These are phyloP conservation scores for Starmera pachycereana DNA, from an alignment of 805 yeast species.

Conservation along the genomic window DNA sequence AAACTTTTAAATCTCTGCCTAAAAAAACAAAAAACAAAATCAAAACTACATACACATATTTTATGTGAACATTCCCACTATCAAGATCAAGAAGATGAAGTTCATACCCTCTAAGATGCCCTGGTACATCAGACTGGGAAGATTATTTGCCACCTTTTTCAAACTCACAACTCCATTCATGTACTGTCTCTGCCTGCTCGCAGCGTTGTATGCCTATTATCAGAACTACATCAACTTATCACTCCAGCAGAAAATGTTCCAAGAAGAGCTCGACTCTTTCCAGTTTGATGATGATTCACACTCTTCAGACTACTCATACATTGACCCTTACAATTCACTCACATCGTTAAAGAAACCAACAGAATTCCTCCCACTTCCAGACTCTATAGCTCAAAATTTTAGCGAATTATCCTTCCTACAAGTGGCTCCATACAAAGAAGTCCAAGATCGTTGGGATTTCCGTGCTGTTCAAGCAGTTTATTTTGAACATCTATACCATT, in stretches of 20 bases:
- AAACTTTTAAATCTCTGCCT: too few relatives aligned
- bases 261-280: slow-evolving; percentile 5
- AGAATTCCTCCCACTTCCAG: slow-evolving; percentile 20
- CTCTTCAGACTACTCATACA: slow-evolving; percentile 6
- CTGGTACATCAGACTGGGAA: background rate
- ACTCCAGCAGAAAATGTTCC: background rate
- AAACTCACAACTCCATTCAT: background rate
- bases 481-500: slow-evolving; percentile 22
- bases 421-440: slow-evolving; percentile 27
- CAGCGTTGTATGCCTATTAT: background rate
- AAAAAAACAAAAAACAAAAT: too few relatives aligned
- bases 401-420: slow-evolving; percentile 24
- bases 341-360: slow-evolving; percentile 11
- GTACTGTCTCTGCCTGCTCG: background rate
- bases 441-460: slow-evolving; percentile 24
- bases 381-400: slow-evolving; percentile 1
- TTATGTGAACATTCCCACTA: too few relatives aligned
- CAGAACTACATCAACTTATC: background rate
- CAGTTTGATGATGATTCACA: slow-evolving; percentile 11
- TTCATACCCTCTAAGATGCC: slow-evolving; percentile 1
- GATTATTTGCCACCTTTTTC: background rate
- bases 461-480: slow-evolving; percentile 25
- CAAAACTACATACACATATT: too few relatives aligned
- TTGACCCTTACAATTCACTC: slow-evolving; percentile 10
- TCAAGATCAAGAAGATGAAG: background rate